Percentiles rank a stretch among this genome's conserved stretches.
phyloP scores from a whole-genome alignment of 2,329 filamentous ascomycete genomes.

The Penicillium capsulatum region DNA sequence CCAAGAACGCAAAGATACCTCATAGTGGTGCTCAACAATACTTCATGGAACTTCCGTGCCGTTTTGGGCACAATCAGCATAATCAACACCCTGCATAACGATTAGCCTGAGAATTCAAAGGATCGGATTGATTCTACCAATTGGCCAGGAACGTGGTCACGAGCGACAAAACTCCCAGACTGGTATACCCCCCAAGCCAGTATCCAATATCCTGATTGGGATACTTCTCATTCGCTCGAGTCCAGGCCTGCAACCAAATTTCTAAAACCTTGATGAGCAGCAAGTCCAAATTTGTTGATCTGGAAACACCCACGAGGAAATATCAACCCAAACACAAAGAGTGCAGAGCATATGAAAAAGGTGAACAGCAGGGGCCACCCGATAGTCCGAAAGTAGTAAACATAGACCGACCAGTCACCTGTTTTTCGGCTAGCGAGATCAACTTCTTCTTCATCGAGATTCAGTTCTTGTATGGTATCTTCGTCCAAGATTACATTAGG shows the following conservation, averaged over 20 bases:
- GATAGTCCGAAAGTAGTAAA: conserved; percentile 24
- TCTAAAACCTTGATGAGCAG: conserved; percentile 3
- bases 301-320: neutral
- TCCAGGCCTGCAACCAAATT: conserved; percentile 26
- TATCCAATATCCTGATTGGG: conserved; percentile 20
- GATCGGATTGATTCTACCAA: conserved; percentile 6
- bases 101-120: neutral
- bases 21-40: conserved; percentile 17
- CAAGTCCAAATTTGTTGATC: no score
- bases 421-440: conserved; percentile 18
- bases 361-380: conserved; percentile 19
- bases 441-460: conserved; percentile 12
- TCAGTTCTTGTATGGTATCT: conserved; percentile 22
- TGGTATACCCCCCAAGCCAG: conserved; percentile 20
- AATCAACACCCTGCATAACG: conserved; percentile 9
- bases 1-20: conserved; percentile 5
- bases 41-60: conserved; percentile 18
- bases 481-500: conserved; percentile 8
- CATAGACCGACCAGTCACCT: conserved; percentile 34
- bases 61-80: conserved; percentile 22
- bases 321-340: neutral
- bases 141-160: conserved; percentile 7
- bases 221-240: conserved; percentile 13
- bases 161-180: conserved; percentile 11
- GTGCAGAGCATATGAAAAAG: conserved; percentile 4